Base-by-base conservation (phyloP, 768 basidiomycete genomes). In the Neoboletus magnificus region DNA sequence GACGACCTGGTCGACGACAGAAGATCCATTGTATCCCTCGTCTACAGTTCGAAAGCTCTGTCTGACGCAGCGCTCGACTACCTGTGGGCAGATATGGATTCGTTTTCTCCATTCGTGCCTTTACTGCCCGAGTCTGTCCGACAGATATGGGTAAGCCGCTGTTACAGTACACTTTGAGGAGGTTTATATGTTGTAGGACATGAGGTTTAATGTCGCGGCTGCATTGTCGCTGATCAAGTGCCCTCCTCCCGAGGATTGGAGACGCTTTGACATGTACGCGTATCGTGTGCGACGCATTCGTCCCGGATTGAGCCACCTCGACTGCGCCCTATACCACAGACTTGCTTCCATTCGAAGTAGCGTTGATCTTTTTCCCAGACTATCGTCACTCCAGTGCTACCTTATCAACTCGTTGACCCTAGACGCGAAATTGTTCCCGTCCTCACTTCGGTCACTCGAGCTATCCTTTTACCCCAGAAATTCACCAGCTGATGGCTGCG, bases 81-180 rank as follows among this genome's bases (percentile, higher is more conserved):
- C 13, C 43, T 63, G 25, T 63, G 59, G 63, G 63, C 47, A 45
- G 52, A 60, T 20, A 63, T 64, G 63, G 53, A 54, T 35, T 50
- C 63, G 25, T 61, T 61, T 18, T 43, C 37, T 12, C 62, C 59
- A 6, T 57, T 63, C 39, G 48, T 57, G 1, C 62, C 63, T 4
- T 25, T 63, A 8, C 51, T 63, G 10, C 62, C 62, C 36, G 39
- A 46, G 25, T 22, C 27, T 0, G 50, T 62, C 1, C 56, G 48
- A 29, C 53, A 54, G 25, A 48, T 62, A 36, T 36, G 15, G 35
- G 59, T 63, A 32, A 12, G 63, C 5, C 6, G 2, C 20, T 18
- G 12, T 16, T 16, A 33, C 18, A 9, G 4, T 5, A 36, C 41
- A 1, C 16, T 18, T 48, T 36, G 2, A 25, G 33, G 36, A 11